Percentiles rank a stretch among this genome's conserved stretches.
Conservation (phyloP, 768 basidiomycete genomes). For the Lactifluus hygrophoroides region DNA sequence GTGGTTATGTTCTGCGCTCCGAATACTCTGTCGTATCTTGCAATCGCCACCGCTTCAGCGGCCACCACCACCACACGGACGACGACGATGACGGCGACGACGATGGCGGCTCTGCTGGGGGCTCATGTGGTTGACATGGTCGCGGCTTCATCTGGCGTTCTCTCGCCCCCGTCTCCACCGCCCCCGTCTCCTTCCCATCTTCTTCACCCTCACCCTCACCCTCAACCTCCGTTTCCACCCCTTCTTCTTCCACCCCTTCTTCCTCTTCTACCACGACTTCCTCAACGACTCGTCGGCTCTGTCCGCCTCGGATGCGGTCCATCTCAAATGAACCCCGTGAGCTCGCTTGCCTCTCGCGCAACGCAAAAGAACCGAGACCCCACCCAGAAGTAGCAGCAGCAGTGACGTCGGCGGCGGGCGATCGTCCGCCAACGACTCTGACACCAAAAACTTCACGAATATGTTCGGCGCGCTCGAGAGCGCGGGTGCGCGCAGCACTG, state of each 20-base stretch:
- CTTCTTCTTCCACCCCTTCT: conserved; percentile 16
- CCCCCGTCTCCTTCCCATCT: not conserved
- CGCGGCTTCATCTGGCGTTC: conserved; percentile 26
- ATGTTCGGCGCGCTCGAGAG: conserved; percentile 56
- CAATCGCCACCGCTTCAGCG: conserved; percentile 63
- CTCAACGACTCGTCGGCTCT: too few species aligned
- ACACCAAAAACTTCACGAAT: conserved; percentile 51
- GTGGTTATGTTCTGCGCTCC: conserved; percentile 12
- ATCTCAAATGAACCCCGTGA: conserved; percentile 24
- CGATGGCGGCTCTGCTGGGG: not conserved
- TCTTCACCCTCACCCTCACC: not conserved
- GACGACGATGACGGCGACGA: conserved; percentile 23
- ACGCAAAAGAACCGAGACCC: conserved; percentile 65
- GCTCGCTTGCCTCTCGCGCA: conserved; percentile 31
- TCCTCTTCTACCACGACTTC: not conserved
- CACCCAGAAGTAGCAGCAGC: conserved; percentile 41
- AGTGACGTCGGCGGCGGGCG: conserved; percentile 21
- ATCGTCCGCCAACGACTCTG: too few species aligned
- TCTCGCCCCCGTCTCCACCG: conserved; percentile 17
- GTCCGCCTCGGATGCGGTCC: conserved; percentile 10
- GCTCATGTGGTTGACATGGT: conserved; percentile 9
- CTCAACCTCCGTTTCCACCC: conserved; percentile 19
- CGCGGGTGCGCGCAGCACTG: conserved; percentile 61
- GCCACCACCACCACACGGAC: conserved; percentile 79
- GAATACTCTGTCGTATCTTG: conserved; percentile 68